phyloP scores from a whole-genome alignment of 257 asterid species.

The Scutellaria galericulata region DNA sequence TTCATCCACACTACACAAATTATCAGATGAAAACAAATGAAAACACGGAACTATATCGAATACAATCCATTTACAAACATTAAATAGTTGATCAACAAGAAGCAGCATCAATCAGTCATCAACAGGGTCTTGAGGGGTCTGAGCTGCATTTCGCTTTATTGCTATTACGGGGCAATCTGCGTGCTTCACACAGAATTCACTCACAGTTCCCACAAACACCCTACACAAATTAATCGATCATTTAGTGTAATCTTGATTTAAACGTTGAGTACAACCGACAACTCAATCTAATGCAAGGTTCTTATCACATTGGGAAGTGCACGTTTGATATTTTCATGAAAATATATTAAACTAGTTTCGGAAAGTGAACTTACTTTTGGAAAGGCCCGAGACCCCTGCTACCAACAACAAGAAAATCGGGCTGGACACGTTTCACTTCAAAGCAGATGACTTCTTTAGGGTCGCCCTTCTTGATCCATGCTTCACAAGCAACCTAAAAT shows the following conservation, averaged over 20 bases:
- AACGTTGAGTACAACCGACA: neutral
- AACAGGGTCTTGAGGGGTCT: constrained; percentile 64
- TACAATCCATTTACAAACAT: constrained; percentile 23
- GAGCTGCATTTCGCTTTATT: constrained; percentile 53
- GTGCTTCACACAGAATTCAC: constrained; percentile 86
- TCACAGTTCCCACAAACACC: constrained; percentile 92
- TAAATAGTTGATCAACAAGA: neutral
- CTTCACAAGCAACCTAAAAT: constrained; percentile 80
- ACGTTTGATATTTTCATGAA: neutral
- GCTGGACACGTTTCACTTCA: constrained; percentile 66
- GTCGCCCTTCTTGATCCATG: constrained; percentile 84
- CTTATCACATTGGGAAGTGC: neutral
- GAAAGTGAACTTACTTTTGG: constrained; percentile 56
- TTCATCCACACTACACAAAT: neutral
- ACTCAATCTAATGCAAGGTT: neutral
- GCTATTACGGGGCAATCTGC: constrained; percentile 60
- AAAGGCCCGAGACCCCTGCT: constrained; percentile 93
- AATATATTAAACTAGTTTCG: neutral
- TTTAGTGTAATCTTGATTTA: neutral
- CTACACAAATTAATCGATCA: constrained; percentile 42
- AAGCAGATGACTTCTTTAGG: constrained; percentile 79
- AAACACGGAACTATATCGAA: neutral
- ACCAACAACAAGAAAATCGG: constrained; percentile 88
- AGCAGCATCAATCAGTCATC: constrained; percentile 46
- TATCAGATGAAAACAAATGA: constrained; percentile 7